Conservation (phyloP, 331 rosid species). For the Dryas integrifolia region DNA sequence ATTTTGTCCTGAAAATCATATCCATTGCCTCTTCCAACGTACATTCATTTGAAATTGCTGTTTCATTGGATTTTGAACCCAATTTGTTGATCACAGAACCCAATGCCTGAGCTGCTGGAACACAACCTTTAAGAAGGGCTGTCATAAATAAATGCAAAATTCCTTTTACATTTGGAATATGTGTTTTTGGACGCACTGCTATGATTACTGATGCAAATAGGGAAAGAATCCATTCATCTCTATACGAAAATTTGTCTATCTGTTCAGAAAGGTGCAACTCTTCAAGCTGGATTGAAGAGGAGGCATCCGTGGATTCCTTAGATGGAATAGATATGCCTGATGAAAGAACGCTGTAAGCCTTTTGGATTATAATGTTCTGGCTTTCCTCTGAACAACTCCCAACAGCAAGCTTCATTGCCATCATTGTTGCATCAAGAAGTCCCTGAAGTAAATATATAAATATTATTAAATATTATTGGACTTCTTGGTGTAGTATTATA, state of each 20-base stretch:
- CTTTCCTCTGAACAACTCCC: slow-evolving; percentile 62
- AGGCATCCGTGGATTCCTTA: slow-evolving; percentile 26
- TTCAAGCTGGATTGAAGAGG: slow-evolving; percentile 38
- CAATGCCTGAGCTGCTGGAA: slow-evolving; percentile 84
- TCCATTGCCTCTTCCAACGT: slow-evolving; percentile 78
- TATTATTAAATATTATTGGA: slow-evolving; percentile 16
- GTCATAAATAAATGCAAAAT: slow-evolving; percentile 57
- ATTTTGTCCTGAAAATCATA: slow-evolving; percentile 50
- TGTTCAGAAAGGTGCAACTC: slow-evolving; percentile 45
- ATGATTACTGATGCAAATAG: slow-evolving; percentile 78
- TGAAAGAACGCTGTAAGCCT: slow-evolving; percentile 59
- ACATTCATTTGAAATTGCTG: slow-evolving; percentile 40
- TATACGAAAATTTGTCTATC: slow-evolving; percentile 39
- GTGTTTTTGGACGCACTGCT: slow-evolving; percentile 52
- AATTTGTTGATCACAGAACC: slow-evolving; percentile 87
- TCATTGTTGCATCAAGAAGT: slow-evolving; percentile 69
- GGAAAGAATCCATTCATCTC: slow-evolving; percentile 64
- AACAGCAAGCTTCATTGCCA: slow-evolving; percentile 65
- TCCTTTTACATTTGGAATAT: slow-evolving; percentile 52
- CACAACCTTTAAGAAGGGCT: slow-evolving; percentile 61
- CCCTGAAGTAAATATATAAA: slow-evolving; percentile 46
- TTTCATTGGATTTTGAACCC: slow-evolving; percentile 41
- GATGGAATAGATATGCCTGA: slow-evolving; percentile 45
- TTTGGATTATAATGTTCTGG: slow-evolving; percentile 59
- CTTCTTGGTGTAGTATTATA: slow-evolving; percentile 14